Evolutionary conservation across 78 protist species (phyloP).

Genomic region (Chrysochromulina parva): DNA sequence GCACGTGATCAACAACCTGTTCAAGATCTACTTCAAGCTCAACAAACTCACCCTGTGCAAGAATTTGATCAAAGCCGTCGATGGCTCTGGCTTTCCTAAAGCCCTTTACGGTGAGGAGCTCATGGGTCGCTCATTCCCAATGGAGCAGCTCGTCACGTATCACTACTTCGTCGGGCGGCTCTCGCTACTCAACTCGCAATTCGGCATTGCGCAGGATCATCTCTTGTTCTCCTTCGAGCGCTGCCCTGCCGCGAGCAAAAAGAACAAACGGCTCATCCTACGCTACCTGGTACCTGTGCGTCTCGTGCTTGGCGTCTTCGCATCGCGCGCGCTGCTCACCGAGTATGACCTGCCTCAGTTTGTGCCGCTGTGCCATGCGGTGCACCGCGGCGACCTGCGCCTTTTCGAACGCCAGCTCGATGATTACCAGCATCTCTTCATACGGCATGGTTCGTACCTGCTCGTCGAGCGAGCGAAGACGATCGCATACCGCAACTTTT

Average conservation of each 20-base stretch:
- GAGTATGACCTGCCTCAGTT: not conserved
- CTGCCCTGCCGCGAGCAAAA: not conserved
- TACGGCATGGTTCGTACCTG: conserved; percentile 25
- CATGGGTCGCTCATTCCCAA: not conserved
- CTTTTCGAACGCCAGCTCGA: not conserved
- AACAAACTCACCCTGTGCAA: conserved; percentile 25
- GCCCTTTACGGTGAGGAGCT: not conserved
- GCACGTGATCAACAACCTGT: conserved; percentile 4
- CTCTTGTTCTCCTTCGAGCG: not conserved
- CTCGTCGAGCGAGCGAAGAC: conserved; percentile 19
- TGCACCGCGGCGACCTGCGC: not conserved
- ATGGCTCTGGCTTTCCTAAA: not conserved
- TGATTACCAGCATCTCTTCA: not conserved
- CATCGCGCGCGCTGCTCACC: not conserved
- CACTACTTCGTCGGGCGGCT: conserved; percentile 9
- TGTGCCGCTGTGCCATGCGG: not conserved
- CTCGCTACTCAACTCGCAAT: not conserved
- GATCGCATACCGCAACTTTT: conserved; percentile 22
- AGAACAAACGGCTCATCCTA: not conserved
- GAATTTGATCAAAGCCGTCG: conserved; percentile 27
- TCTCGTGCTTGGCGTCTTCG: not conserved
- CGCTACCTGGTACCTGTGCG: conserved; percentile 25
- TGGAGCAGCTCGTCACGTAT: conserved; percentile 2
- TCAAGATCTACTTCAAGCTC: not conserved
- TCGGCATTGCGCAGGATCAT: not conserved